phyloP scores from a whole-genome alignment of 306 rosid genomes.

The Datisca glomerata region DNA sequence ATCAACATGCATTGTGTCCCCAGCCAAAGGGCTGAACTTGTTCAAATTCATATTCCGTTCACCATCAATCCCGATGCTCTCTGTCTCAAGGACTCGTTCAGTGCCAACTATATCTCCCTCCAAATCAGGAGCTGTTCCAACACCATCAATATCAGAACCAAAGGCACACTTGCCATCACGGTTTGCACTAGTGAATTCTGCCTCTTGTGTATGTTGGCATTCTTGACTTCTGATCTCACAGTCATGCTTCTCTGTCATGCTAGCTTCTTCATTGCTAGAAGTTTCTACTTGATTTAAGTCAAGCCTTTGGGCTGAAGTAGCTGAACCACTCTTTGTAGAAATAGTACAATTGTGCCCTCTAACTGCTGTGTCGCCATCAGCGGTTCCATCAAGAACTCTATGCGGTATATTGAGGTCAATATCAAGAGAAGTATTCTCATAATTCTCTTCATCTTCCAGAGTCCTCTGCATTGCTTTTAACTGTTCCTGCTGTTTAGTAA shows the following conservation, averaged over 20 bases:
- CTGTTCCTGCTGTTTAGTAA: slow-evolving; percentile 88
- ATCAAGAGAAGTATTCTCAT: slow-evolving; percentile 65
- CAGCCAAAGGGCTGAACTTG: slow-evolving; percentile 26
- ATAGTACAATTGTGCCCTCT: slow-evolving; percentile 21
- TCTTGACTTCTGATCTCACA: slow-evolving; percentile 58
- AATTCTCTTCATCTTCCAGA: slow-evolving; percentile 84
- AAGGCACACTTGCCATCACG: slow-evolving; percentile 46
- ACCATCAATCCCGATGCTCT: slow-evolving; percentile 46
- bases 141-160: slow-evolving; percentile 67
- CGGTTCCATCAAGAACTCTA: slow-evolving; percentile 21
- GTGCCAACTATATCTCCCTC: slow-evolving; percentile 63
- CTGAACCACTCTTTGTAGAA: slow-evolving; percentile 36
- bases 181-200: slow-evolving; percentile 61
- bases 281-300: slow-evolving; percentile 36
- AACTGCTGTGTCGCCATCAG: slow-evolving; percentile 26
- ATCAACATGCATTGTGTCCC: slow-evolving; percentile 68
- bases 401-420: slow-evolving; percentile 33
- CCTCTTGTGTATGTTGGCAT: slow-evolving; percentile 68
- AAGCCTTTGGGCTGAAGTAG: slow-evolving; percentile 36
- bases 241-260: slow-evolving; percentile 75
- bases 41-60: slow-evolving; percentile 43
- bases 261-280: slow-evolving; percentile 60
- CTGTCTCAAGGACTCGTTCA: slow-evolving; percentile 61
- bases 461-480: slow-evolving; percentile 87
- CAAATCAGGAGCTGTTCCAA: slow-evolving; percentile 30